phyloP scores from a whole-genome alignment of 306 rosid genomes.

The Purshia tridentata region DNA sequence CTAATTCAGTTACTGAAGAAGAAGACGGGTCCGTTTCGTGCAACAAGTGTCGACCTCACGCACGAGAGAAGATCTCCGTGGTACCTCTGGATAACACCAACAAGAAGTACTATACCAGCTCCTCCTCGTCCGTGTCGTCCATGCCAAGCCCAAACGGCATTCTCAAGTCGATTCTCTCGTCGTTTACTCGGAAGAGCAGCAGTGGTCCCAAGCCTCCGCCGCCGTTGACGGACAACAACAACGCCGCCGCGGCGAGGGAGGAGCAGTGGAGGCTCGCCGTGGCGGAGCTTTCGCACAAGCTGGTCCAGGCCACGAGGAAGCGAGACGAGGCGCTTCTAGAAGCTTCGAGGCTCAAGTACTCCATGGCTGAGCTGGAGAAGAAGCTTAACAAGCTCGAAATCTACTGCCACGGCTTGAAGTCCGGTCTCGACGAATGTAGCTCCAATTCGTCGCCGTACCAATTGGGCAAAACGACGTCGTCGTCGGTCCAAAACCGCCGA shows the following conservation, averaged over 20 bases:
- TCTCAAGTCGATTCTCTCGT: constrained; percentile 66
- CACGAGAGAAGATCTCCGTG: constrained; percentile 79
- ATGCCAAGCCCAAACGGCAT: constrained; percentile 71
- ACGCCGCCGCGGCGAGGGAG: constrained; percentile 41
- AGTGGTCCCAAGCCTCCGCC: constrained; percentile 42
- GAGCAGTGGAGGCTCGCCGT: constrained; percentile 86
- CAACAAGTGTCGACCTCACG: constrained; percentile 84
- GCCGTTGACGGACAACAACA: constrained; percentile 1
- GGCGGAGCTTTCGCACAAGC: constrained; percentile 80
- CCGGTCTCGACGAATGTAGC: constrained; percentile 75
- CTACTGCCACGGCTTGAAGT: constrained; percentile 70
- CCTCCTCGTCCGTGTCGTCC: constrained; percentile 41
- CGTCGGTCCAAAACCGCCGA: constrained; percentile 8
- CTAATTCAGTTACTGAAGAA: constrained; percentile 23
- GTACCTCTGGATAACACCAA: constrained; percentile 62
- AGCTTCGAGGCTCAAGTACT: constrained; percentile 72
- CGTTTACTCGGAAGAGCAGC: constrained; percentile 59
- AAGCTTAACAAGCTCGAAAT: constrained; percentile 85
- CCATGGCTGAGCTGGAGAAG: constrained; percentile 84
- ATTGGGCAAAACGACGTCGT: not conserved
- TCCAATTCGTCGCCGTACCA: constrained; percentile 26
- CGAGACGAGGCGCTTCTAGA: constrained; percentile 75
- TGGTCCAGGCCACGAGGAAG: constrained; percentile 69
- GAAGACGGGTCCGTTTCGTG: constrained; percentile 62
- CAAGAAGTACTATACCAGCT: constrained; percentile 29